Evolutionary conservation across 2,329 filamentous ascomycete genomes (phyloP).

Genomic region (Fusarium sp.): DNA sequence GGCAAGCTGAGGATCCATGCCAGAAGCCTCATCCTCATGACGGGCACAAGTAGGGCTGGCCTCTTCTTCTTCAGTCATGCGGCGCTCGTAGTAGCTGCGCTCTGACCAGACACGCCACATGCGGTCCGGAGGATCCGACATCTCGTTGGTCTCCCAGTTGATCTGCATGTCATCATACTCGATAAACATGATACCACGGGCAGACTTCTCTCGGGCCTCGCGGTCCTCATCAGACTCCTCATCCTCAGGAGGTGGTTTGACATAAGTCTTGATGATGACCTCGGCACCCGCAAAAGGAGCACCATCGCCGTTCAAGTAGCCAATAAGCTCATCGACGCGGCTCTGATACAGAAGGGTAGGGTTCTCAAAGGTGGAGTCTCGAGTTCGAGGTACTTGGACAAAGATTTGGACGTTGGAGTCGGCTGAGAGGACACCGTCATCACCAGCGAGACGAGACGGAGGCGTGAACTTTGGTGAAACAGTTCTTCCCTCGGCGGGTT

Average conservation of each 20-base stretch:
- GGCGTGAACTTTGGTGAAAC: conserved; percentile 1
- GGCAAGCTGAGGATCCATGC: background rate
- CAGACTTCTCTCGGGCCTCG: background rate
- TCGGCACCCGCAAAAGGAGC: conserved; percentile 3
- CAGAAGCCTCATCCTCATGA: background rate
- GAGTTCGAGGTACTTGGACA: background rate
- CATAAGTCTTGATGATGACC: conserved; percentile 6
- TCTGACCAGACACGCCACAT: conserved; percentile 10
- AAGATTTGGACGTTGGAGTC: background rate
- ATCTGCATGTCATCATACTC: conserved; percentile 1
- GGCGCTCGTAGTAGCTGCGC: conserved; percentile 1
- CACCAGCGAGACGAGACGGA: background rate
- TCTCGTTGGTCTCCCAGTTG: background rate
- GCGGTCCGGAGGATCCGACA: background rate
- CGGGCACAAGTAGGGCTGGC: background rate
- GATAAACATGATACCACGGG: conserved; percentile 5
- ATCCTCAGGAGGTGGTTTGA: background rate
- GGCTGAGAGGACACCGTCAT: background rate
- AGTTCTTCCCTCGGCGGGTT: background rate
- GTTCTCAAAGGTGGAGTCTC: background rate
- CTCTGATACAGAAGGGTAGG: conserved; percentile 1
- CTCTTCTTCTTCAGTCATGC: background rate
- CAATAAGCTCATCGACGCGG: background rate
- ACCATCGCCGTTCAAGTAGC: conserved; percentile 1
- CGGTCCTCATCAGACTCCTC: conserved; percentile 1